Conservation (phyloP, 164 flowering plant genomes). For the Euptelea pleiosperma region DNA sequence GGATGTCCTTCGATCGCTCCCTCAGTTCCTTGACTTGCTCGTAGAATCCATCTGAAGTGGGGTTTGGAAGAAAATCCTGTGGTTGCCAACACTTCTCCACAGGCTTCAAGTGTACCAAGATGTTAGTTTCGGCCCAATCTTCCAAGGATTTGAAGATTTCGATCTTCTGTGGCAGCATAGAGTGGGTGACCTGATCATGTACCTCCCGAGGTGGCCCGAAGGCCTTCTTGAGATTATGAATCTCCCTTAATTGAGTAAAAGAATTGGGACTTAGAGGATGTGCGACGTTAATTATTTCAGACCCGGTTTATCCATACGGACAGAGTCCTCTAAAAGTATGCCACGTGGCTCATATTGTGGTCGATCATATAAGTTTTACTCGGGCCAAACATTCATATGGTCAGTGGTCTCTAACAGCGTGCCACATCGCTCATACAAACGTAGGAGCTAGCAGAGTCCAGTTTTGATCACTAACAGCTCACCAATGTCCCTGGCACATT, state of each 20-base stretch:
- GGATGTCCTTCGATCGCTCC: conserved; percentile 52
- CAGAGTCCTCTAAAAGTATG: no score
- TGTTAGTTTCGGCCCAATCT: conserved; percentile 52
- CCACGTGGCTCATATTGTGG: no score
- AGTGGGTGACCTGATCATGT: conserved; percentile 54
- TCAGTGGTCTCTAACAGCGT: no score
- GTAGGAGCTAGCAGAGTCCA: no score
- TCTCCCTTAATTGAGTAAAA: conserved; percentile 32
- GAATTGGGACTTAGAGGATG: neutral
- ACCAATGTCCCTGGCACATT: no score
- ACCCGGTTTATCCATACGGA: no score
- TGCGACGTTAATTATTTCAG: no score
- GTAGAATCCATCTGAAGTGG: conserved; percentile 45
- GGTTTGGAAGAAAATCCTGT: conserved; percentile 59
- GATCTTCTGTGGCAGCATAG: conserved; percentile 61
- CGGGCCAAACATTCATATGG: no score
- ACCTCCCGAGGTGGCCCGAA: conserved; percentile 56
- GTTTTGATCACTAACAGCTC: no score
- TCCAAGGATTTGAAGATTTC: conserved; percentile 59
- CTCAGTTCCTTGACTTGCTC: no score
- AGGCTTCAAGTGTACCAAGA: conserved; percentile 47
- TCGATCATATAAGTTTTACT: no score
- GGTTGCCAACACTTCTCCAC: conserved; percentile 72
- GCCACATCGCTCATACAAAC: no score
- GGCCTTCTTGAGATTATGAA: conserved; percentile 40